phyloP scores from a whole-genome alignment of 495 filamentous ascomycete genomes.

The Oidiodendron maius region DNA sequence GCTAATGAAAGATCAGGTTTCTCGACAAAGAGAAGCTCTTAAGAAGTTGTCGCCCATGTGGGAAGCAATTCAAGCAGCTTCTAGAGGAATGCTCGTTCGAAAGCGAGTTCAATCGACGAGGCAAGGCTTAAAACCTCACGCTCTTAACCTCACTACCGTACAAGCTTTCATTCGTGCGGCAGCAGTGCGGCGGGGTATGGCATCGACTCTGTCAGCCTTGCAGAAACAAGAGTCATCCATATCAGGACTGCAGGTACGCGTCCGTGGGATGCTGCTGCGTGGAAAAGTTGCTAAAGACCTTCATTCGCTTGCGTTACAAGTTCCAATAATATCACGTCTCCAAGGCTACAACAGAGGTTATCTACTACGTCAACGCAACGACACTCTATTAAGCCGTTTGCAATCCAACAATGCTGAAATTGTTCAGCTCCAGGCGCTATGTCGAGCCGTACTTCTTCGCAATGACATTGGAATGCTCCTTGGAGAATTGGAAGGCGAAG shows the following conservation, averaged over 20 bases:
- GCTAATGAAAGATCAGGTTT: slow-evolving; percentile 36
- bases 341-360: slow-evolving; percentile 68
- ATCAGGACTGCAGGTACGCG: slow-evolving; percentile 36
- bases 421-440: slow-evolving; percentile 62
- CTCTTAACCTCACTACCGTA: slow-evolving; percentile 33
- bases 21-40: slow-evolving; percentile 28
- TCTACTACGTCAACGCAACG: slow-evolving; percentile 45
- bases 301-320: slow-evolving; percentile 54
- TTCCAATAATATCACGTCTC: slow-evolving; percentile 50
- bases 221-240: slow-evolving; percentile 34
- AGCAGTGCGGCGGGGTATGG: slow-evolving; percentile 41
- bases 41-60: slow-evolving; percentile 20
- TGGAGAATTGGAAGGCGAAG: slow-evolving; percentile 71
- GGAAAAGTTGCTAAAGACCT: slow-evolving; percentile 40
- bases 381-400: slow-evolving; percentile 50
- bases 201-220: slow-evolving; percentile 34
- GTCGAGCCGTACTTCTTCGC: slow-evolving; percentile 74
- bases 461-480: slow-evolving; percentile 63
- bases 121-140: slow-evolving; percentile 29
- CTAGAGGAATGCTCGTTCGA: slow-evolving; percentile 44
- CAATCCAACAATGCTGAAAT: slow-evolving; percentile 51
- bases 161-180: slow-evolving; percentile 47
- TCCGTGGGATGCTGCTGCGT: slow-evolving; percentile 48
- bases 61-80: slow-evolving; percentile 40
- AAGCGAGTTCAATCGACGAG: slow-evolving; percentile 31